Base-by-base conservation (phyloP, 768 basidiomycete species). In the Lactifluus pinguis region DNA sequence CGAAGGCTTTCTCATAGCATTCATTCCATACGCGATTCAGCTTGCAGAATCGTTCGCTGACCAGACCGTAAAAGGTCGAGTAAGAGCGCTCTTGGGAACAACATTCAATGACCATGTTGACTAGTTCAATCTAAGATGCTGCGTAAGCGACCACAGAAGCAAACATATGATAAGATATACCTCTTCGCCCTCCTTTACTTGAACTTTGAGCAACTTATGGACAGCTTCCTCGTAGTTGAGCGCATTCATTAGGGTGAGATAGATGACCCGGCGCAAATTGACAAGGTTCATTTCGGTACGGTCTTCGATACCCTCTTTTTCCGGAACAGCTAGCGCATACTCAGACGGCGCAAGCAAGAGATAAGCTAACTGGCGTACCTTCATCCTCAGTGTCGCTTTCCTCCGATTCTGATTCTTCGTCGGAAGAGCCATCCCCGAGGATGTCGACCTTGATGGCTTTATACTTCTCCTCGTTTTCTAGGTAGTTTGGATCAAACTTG, bases 21-120 rank as follows among this genome's bases (percentile, higher is more conserved):
- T 94, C 92, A 60, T 87, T 89, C 95, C 95, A 99, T 17, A 92
- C 80, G 21, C 92, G 88, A 74, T 97, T 95, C 69, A 98, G 81
- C 75, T 97, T 95, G 76, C 89, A 87, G 76, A 99, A 94, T 21
- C 97, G 89, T 72, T 99, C 97, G 57, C 93, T 93, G 64, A 97
- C 80, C 21, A 98, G 84, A 13, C 97, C 97, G 69, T 95, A 99
- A 79, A 97, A 98, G n/a, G 81, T 89, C 2, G 91, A 92, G 73
- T 98, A 99, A 1, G 95, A 94, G 14, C 97, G 89, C 72, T 98
- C 97, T 77, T 99, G 97, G 2, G 97, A 98, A 72, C 97, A 98
- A 88, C 97, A 99, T 69, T 98, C 95, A 73, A 99, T 90, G 64
- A 99, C 83, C 97, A 99, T 99, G 79, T 98, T 98, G 72, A 91